Base-by-base conservation (phyloP, 2,329 filamentous ascomycete genomes). In the Talaromyces piceae region DNA sequence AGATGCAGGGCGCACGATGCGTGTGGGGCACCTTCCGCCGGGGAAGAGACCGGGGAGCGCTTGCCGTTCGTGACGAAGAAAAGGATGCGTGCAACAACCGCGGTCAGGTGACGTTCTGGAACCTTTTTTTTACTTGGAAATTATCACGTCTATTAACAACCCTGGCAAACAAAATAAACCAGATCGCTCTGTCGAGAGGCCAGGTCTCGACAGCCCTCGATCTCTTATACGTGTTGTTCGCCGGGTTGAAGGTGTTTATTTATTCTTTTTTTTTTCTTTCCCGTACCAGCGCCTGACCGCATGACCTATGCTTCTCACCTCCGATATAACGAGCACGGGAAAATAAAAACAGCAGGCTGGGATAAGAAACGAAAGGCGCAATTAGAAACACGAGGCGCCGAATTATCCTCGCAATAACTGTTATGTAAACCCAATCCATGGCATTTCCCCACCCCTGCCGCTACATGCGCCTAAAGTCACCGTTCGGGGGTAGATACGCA, bases 381-480 rank as follows among this genome's bases (percentile, higher is more conserved):
- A 37, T 37, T 18, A 37, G 33, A 37, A 9, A n/a, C 3, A 18
- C 33, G 33, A 18, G 7, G 16, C 39, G 12, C 39, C n/a, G 20
- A 43, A 18, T 43, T 18, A 20, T 11, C 16, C 23, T 43, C 6
- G 39, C 39, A 43, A n/a, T 43, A 43, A 23, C 23, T 16, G 23
- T 43, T 43, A 43, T 43, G 39, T 43, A 43, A 43, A 43, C 7
- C n/a, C n/a, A 18, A 20, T 20, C n/a, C n/a, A n/a, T 37, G 16
- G 5, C 23, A 51, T 27, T 47, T 51, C 39, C 11, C 26, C n/a
- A n/a, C n/a, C 2, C 25, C 37, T 51, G 44, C 49, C 49, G 49
- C 49, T 47, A 31, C 44, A 51, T 51, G 44, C 49, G 49, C 49
- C 37, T 43, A 46, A 43, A 43, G 22, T 43, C 39, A n/a, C n/a